A percentile compares a stretch with the other conserved stretches of the same genome.
Evolutionary conservation across 441 rosid genomes (phyloP).

Genomic region (Melianthus villosus): DNA sequence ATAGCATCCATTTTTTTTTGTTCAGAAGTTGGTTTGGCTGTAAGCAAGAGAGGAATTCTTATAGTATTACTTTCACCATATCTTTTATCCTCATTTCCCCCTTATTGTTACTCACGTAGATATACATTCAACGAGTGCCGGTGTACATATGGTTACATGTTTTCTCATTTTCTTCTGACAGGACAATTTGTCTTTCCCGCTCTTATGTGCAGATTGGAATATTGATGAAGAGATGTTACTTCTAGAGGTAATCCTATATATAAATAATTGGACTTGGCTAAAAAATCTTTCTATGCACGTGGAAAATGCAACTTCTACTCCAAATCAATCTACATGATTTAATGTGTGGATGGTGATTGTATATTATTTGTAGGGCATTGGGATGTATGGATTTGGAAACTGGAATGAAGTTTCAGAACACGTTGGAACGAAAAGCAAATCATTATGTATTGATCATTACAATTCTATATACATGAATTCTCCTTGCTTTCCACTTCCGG

Average conservation of each 20-base stretch:
- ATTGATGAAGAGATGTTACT: constrained; percentile 88
- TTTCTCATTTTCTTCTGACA: constrained; percentile 18
- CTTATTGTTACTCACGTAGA: too few species aligned
- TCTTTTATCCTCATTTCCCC: too few species aligned
- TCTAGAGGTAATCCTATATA: constrained; percentile 49
- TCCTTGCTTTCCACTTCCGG: constrained; percentile 71
- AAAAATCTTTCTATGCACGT: background rate
- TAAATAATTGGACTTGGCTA: constrained; percentile 1
- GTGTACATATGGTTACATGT: too few species aligned
- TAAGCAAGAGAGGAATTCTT: too few species aligned
- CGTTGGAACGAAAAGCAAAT: constrained; percentile 68
- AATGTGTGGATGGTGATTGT: constrained; percentile 11
- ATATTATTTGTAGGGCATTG: constrained; percentile 55
- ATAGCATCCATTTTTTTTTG: too few species aligned
- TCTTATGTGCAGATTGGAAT: constrained; percentile 82
- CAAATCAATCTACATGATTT: constrained; percentile 7
- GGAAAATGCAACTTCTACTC: constrained; percentile 4
- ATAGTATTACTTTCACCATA: too few species aligned
- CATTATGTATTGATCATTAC: constrained; percentile 63
- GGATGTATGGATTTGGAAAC: constrained; percentile 87
- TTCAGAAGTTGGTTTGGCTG: too few species aligned
- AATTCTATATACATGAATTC: constrained; percentile 68
- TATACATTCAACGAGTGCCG: too few species aligned
- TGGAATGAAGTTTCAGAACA: constrained; percentile 87
- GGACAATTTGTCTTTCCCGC: constrained; percentile 89